Percentiles rank a stretch among this genome's conserved stretches.
Evolutionary conservation across 768 basidiomycete genomes (phyloP).

Genomic region (Sporobolomyces phaffii): DNA sequence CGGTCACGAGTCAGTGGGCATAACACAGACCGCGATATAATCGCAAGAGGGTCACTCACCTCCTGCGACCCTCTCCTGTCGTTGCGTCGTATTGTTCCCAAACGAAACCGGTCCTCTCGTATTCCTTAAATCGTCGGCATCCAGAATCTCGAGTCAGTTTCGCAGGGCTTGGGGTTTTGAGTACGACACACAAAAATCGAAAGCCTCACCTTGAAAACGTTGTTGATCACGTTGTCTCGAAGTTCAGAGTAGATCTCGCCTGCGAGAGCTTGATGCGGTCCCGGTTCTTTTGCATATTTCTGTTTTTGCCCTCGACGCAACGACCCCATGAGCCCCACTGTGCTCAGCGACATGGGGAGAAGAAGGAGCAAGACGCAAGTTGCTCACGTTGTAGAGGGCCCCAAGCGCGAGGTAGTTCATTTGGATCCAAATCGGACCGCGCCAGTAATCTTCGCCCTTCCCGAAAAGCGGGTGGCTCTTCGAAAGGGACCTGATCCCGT

Average conservation of each 20-base stretch:
- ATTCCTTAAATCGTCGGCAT: too few species aligned
- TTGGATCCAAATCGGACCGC: conserved; percentile 92
- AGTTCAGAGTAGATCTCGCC: conserved; percentile 72
- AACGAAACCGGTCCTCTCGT: conserved; percentile 83
- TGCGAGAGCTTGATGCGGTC: conserved; percentile 73
- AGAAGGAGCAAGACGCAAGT: background rate
- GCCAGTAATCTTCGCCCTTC: conserved; percentile 93
- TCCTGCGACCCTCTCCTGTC: conserved; percentile 76
- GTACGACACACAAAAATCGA: background rate
- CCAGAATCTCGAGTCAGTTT: too few species aligned
- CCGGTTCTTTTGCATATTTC: conserved; percentile 70
- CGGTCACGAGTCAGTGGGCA: too few species aligned
- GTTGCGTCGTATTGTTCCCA: conserved; percentile 94
- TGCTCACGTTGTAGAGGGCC: conserved; percentile 65
- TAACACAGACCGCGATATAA: too few species aligned
- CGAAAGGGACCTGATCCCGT: conserved; percentile 80
- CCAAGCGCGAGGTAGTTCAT: conserved; percentile 89
- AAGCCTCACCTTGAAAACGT: conserved; percentile 60
- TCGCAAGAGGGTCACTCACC: conserved; percentile 53
- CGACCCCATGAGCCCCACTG: background rate
- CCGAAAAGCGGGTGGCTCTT: conserved; percentile 86
- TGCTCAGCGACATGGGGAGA: background rate
- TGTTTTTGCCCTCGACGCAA: conserved; percentile 42
- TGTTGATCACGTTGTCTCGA: conserved; percentile 74
- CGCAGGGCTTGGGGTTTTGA: too few species aligned